These are phyloP conservation scores for Rhodotorula paludigena DNA, from an alignment of 768 basidiomycete genomes.

Conservation along the genomic window DNA sequence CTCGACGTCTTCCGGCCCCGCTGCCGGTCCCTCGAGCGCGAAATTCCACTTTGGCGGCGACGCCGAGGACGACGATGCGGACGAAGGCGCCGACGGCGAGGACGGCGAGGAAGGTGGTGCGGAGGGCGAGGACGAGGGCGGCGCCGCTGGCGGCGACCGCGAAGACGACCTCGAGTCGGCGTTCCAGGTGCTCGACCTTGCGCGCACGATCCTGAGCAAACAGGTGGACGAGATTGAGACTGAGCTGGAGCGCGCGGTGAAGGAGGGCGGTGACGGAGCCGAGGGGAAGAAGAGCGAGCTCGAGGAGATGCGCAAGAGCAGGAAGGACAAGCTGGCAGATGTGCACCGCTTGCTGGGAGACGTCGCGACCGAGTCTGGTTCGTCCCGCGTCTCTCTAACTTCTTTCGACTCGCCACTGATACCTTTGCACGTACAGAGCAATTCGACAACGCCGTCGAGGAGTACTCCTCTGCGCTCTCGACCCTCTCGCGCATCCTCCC, in stretches of 20 bases:
- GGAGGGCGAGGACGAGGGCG: conserved; percentile 51
- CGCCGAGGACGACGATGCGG: conserved; percentile 55
- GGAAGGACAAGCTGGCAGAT: conserved; percentile 79
- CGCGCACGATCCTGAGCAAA: conserved; percentile 76
- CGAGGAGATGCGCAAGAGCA: conserved; percentile 47
- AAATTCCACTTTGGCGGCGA: conserved; percentile 78
- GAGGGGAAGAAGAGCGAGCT: conserved; percentile 55
- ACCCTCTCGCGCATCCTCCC: conserved; percentile 23
- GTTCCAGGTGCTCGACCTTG: conserved; percentile 95
- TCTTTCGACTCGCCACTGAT: background rate
- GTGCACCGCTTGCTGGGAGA: conserved; percentile 87
- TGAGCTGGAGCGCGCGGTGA: background rate
- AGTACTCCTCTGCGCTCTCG: conserved; percentile 35
- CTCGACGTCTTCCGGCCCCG: background rate
- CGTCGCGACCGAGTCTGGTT: conserved; percentile 94
- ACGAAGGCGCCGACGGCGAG: conserved; percentile 55
- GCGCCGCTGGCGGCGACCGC: conserved; percentile 49
- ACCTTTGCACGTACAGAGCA: conserved; percentile 17
- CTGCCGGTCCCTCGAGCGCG: conserved; percentile 49
- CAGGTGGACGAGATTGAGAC: conserved; percentile 53
- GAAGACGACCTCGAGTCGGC: conserved; percentile 98
- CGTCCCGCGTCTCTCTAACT: conserved; percentile 39
- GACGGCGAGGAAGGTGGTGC: conserved; percentile 66
- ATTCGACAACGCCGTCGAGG: conserved; percentile 38
- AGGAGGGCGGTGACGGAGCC: background rate